A percentile compares a stretch with the other conserved stretches of the same genome.
Conservation (phyloP, 2,329 filamentous ascomycete species). For the Arthrobotrys conoides region DNA sequence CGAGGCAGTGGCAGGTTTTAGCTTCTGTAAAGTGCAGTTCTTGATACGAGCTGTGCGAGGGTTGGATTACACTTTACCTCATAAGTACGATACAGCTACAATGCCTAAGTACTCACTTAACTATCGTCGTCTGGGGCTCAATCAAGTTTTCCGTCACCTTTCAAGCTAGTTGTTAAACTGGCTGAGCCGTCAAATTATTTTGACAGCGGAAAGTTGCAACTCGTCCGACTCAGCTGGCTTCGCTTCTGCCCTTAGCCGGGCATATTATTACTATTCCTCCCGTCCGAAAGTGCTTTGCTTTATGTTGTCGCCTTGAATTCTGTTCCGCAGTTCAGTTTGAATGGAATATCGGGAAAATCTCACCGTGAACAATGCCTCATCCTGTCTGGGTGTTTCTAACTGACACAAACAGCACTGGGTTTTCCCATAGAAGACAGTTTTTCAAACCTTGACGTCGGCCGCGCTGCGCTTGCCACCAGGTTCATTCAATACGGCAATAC, state of each 20-base stretch:
- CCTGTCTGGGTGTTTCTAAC: conserved; percentile 26
- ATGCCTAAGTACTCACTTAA: no score
- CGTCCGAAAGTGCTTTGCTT: conserved; percentile 26
- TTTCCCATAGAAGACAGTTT: conserved; percentile 35
- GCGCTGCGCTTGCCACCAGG: conserved; percentile 23
- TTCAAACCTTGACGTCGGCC: conserved; percentile 41
- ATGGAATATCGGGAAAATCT: conserved; percentile 18
- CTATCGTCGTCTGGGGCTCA: background rate
- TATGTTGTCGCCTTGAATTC: conserved; percentile 16
- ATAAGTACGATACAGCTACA: background rate
- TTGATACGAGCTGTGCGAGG: conserved; percentile 7
- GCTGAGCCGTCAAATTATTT: conserved; percentile 23
- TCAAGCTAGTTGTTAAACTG: conserved; percentile 2
- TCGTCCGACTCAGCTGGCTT: conserved; percentile 45
- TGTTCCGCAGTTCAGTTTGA: conserved; percentile 12
- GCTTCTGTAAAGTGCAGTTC: conserved; percentile 11
- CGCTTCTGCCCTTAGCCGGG: conserved; percentile 13
- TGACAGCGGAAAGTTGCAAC: conserved; percentile 46
- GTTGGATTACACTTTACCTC: background rate
- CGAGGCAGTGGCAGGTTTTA: conserved; percentile 2
- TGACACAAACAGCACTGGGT: conserved; percentile 33
- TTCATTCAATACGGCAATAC: conserved; percentile 14
- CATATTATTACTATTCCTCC: conserved; percentile 36
- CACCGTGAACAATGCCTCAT: conserved; percentile 23
- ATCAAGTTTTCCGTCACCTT: conserved; percentile 17